Evolutionary conservation across 179 eudicot genomes (phyloP), one percentile per base, ranked within the genome.

Genomic region (Carnegiea gigantea): DNA sequence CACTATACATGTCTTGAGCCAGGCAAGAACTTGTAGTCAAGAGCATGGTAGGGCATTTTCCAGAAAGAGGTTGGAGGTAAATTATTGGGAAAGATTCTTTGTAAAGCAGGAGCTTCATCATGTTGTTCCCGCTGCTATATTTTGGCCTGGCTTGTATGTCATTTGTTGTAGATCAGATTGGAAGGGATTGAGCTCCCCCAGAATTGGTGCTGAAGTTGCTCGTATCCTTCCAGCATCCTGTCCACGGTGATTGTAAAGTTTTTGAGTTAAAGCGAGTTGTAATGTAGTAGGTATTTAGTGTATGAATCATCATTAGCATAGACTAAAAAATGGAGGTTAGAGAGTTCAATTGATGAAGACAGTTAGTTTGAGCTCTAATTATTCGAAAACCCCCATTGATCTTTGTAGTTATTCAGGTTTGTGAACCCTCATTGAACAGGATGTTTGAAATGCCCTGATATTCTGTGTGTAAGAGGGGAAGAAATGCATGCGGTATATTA

Each of bases 21-120:
- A 65, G 71, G 71, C 33, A 65, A 65, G 14, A 65, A 65, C 71
- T 65, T 28, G 38, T 65, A 65, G 71, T 26, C 21, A 33, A 65
- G 71, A 65, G 71, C 38, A 26, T 24, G 68, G 12, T 62, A n/a
- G n/a, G 68, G 68, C 62, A 54, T 17, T 54, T 15, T 54, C 62
- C 62, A 15, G 62, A 54, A 54, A 62, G 26, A 24, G 1, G 38
- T 65, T 65, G 71, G 36, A 33, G 36, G 71, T 26, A 26, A 28
- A 26, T 26, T 5, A 24, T 33, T 33, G 36, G 2, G 30, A 11
- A 10, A 65, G 33, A 65, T 65, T 65, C 38, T 65, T 28, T 65
- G 53, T 11, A 60, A 10, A 26, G 71, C 38, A 24, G 38, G 38
- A 65, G 71, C 14, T 28, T 65, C 38, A 26, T 65, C 33, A 28